Evolutionary conservation across 1,284 basidiomycete genomes (phyloP).

Genomic region (Puccinia triticina): DNA sequence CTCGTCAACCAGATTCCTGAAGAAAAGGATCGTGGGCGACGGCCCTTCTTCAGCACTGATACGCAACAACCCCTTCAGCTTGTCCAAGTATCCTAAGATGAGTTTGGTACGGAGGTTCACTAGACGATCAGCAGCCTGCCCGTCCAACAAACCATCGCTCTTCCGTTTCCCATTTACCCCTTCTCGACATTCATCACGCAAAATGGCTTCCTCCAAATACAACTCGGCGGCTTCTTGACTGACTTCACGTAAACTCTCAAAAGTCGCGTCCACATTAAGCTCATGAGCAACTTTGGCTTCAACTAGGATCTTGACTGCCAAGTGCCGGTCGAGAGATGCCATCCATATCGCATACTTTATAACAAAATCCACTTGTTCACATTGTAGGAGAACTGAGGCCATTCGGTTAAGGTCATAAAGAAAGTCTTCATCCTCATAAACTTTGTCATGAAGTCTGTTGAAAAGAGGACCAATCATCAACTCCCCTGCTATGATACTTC

Average conservation of each 20-base stretch:
- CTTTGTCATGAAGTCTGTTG: slow-evolving; percentile 72
- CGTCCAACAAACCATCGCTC: neutral
- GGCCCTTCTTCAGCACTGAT: neutral
- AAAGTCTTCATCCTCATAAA: slow-evolving; percentile 70
- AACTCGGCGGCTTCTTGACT: slow-evolving; percentile 22
- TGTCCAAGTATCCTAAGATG: slow-evolving; percentile 36
- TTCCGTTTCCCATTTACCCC: neutral
- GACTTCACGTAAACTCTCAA: slow-evolving; percentile 31
- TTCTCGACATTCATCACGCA: neutral
- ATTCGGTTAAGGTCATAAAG: slow-evolving; percentile 73
- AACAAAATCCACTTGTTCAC: slow-evolving; percentile 68
- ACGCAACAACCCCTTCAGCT: slow-evolving; percentile 20
- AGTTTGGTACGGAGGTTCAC: slow-evolving; percentile 28
- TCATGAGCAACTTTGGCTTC: slow-evolving; percentile 24
- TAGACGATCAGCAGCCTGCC: neutral
- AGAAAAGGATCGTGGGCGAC: slow-evolving; percentile 3
- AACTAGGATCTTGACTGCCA: slow-evolving; percentile 68
- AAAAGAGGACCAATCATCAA: neutral
- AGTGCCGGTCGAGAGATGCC: slow-evolving; percentile 69
- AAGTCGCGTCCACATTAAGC: slow-evolving; percentile 22
- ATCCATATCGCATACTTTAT: slow-evolving; percentile 82
- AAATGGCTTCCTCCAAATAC: slow-evolving; percentile 44
- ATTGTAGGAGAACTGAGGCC: slow-evolving; percentile 68
- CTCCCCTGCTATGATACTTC: neutral
- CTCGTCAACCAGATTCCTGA: slow-evolving; percentile 24